Conservation (phyloP, 495 filamentous ascomycete species). For the Penicillium flavigenum region DNA sequence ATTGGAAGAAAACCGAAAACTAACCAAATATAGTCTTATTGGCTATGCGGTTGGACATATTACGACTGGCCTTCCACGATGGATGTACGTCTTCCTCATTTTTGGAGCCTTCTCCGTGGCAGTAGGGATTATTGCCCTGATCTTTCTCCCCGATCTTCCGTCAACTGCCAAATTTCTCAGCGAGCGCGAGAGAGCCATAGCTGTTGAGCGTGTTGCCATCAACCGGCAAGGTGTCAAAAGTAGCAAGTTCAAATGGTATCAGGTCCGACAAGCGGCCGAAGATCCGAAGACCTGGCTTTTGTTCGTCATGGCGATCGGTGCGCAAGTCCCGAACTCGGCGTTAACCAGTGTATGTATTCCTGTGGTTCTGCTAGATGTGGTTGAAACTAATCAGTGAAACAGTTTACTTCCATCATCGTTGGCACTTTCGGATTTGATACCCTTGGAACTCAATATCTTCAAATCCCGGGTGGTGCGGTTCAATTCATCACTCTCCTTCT, state of each 20-base stretch:
- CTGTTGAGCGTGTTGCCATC: constrained; percentile 43
- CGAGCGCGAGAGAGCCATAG: constrained; percentile 40
- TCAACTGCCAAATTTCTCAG: constrained; percentile 47
- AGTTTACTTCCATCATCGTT: constrained; percentile 51
- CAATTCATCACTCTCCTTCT: constrained; percentile 39
- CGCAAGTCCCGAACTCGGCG: constrained; percentile 39
- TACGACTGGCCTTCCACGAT: constrained; percentile 38
- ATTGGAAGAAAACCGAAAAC: not conserved
- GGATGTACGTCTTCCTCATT: constrained; percentile 53
- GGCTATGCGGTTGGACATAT: constrained; percentile 57
- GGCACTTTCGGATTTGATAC: constrained; percentile 55
- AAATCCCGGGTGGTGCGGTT: constrained; percentile 50
- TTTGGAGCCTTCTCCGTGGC: constrained; percentile 42
- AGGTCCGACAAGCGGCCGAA: constrained; percentile 45
- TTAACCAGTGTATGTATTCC: constrained; percentile 38
- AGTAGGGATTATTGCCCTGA: constrained; percentile 35
- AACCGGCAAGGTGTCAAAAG: constrained; percentile 51
- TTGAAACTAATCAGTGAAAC: not conserved
- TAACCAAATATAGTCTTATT: constrained; percentile 38
- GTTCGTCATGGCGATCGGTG: constrained; percentile 37
- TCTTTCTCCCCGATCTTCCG: constrained; percentile 46
- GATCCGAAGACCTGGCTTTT: constrained; percentile 53
- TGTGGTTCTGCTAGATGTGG: not conserved
- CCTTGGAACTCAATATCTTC: constrained; percentile 54
- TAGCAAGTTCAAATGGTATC: constrained; percentile 47